A percentile compares a stretch with the other conserved stretches of the same genome.
Conservation (phyloP, 345 rosid genomes). For the Salix udensis region DNA sequence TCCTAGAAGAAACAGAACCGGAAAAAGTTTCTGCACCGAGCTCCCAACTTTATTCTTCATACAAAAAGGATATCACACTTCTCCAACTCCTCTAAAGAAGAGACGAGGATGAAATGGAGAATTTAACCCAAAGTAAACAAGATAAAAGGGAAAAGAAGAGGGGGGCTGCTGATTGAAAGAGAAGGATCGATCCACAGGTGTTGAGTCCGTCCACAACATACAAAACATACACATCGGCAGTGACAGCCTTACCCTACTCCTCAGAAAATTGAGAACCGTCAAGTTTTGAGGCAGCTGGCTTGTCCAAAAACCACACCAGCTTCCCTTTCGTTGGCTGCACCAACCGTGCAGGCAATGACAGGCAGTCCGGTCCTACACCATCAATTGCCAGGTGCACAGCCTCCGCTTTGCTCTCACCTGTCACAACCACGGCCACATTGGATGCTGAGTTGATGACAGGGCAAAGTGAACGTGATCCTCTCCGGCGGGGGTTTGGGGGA, state of each 20-base stretch:
- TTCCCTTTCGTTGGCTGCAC: conserved; percentile 62
- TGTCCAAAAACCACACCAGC: conserved; percentile 84
- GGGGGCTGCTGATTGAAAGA: conserved; percentile 8
- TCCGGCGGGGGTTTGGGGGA: conserved; percentile 86
- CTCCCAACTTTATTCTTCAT: conserved; percentile 32
- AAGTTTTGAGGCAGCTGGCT: conserved; percentile 68
- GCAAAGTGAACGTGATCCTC: conserved; percentile 89
- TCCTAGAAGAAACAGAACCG: conserved; percentile 4
- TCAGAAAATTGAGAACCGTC: conserved; percentile 33
- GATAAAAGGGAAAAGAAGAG: background rate
- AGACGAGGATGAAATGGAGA: conserved; percentile 27
- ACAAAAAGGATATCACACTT: conserved; percentile 33
- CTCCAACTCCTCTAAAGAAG: conserved; percentile 24
- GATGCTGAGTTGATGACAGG: conserved; percentile 88
- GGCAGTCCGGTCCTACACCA: conserved; percentile 35
- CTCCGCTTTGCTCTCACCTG: conserved; percentile 75
- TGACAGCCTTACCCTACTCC: conserved; percentile 31
- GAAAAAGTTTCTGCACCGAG: conserved; percentile 14
- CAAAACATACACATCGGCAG: conserved; percentile 26
- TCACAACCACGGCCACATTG: conserved; percentile 61
- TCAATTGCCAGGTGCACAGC: conserved; percentile 62
- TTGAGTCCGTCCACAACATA: conserved; percentile 30
- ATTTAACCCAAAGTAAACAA: conserved; percentile 15
- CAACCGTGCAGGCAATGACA: conserved; percentile 58
- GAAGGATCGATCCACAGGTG: conserved; percentile 11